phyloP scores from a whole-genome alignment of 1,139 yeast genomes.

The Suhomyces terraborum region DNA sequence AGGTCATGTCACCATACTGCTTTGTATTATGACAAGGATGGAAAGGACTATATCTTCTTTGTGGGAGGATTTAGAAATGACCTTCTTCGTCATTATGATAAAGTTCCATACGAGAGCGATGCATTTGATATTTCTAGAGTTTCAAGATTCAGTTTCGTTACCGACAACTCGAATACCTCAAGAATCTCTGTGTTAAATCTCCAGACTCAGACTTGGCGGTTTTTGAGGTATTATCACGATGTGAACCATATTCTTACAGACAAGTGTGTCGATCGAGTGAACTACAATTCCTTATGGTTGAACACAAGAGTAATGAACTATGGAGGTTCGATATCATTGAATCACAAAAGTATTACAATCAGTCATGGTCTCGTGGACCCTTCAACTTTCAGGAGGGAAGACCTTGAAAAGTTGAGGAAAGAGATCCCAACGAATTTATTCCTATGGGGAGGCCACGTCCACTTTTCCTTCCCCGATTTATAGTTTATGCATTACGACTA shows the following conservation, averaged over 20 bases:
- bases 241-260: constrained; percentile 28
- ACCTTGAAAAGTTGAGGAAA: constrained; percentile 24
- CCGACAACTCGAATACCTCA: constrained; percentile 32
- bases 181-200: constrained; percentile 42
- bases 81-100: constrained; percentile 37
- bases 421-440: constrained; percentile 26
- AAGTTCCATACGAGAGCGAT: constrained; percentile 31
- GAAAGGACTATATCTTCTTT: constrained; percentile 41
- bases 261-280: constrained; percentile 27
- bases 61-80: constrained; percentile 46
- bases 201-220: constrained; percentile 48
- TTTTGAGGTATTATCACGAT: constrained; percentile 39
- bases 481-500: constrained; percentile 6
- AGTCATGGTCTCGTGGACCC: constrained; percentile 41
- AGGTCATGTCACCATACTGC: constrained; percentile 48
- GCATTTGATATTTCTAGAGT: constrained; percentile 43
- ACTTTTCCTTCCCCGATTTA: constrained; percentile 40
- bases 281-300: constrained; percentile 25
- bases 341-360: constrained; percentile 40
- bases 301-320: constrained; percentile 35
- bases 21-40: constrained; percentile 38
- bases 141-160: constrained; percentile 31
- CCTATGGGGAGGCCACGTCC: constrained; percentile 42
- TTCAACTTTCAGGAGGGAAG: constrained; percentile 35
- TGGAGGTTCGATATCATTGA: constrained; percentile 39